Evolutionary conservation across 2,329 filamentous ascomycete species (phyloP).

Genomic region (Byssochlamys sp.): DNA sequence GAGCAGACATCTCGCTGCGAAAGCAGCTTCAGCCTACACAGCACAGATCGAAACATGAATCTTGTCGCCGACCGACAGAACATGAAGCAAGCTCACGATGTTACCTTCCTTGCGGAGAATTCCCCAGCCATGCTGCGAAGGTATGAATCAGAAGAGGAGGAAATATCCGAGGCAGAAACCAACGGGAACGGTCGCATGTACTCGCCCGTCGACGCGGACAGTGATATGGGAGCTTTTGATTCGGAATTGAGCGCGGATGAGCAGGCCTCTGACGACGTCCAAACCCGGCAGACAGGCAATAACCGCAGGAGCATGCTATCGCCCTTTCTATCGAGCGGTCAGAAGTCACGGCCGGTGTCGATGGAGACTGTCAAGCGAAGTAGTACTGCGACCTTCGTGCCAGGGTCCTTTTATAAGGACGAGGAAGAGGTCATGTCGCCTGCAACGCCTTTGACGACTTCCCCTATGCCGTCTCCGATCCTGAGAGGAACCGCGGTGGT

Average conservation of each 20-base stretch:
- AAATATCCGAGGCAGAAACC: constrained; percentile 27
- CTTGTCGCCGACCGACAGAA: constrained; percentile 1
- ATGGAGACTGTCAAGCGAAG: constrained; percentile 27
- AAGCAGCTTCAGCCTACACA: neutral
- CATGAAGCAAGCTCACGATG: constrained; percentile 14
- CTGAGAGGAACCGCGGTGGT: constrained; percentile 23
- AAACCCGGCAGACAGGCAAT: constrained; percentile 14
- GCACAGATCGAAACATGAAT: neutral
- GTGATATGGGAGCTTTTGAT: constrained; percentile 15
- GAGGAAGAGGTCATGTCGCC: constrained; percentile 25
- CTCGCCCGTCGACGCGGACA: constrained; percentile 20
- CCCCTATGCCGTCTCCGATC: constrained; percentile 17
- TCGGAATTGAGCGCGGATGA: constrained; percentile 24
- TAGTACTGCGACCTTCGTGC: constrained; percentile 21
- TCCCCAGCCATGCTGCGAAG: constrained; percentile 15
- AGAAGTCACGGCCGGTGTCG: constrained; percentile 22
- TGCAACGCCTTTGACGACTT: constrained; percentile 19
- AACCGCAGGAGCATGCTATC: constrained; percentile 10
- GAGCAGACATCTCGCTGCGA: neutral
- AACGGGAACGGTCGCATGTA: constrained; percentile 23
- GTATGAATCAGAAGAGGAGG: constrained; percentile 33
- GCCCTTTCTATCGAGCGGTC: constrained; percentile 7
- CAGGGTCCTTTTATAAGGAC: constrained; percentile 15
- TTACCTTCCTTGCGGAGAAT: neutral
- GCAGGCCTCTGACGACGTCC: constrained; percentile 12